Conservation (phyloP, 78 protist genomes). For the Isochrysis galbana region DNA sequence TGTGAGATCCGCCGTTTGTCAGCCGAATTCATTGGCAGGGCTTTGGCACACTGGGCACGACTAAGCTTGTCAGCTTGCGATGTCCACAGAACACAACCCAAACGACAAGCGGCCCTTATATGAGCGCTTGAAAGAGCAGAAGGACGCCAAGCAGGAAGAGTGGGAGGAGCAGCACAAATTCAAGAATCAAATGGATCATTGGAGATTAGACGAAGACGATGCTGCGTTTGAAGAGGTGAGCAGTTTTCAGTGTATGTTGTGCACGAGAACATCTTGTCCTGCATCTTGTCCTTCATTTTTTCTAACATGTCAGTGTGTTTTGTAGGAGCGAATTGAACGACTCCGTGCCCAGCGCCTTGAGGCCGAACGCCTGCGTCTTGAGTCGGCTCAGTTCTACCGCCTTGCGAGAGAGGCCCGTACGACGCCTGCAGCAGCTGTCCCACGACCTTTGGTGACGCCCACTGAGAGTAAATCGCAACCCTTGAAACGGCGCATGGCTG, state of each 20-base stretch:
- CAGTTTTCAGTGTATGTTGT: too few relatives aligned
- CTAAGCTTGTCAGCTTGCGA: too few relatives aligned
- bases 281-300: too few relatives aligned
- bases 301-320: too few relatives aligned
- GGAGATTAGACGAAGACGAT: constrained; percentile 1
- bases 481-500: too few relatives aligned
- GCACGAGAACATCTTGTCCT: too few relatives aligned
- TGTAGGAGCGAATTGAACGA: background rate
- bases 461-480: too few relatives aligned
- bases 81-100: too few relatives aligned
- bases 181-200: constrained; percentile 20
- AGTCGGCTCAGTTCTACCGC: background rate
- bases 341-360: background rate
- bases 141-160: constrained; percentile 20
- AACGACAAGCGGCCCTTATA: background rate
- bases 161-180: background rate
- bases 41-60: too few relatives aligned
- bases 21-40: too few relatives aligned
- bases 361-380: background rate
- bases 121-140: background rate
- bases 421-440: constrained; percentile 34
- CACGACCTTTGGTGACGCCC: too few relatives aligned
- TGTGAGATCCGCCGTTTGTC: background rate
- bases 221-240: constrained; percentile 12
- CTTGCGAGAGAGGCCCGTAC: background rate